Evolutionary conservation across 192 early-diverging fungal species (phyloP), one percentile per base, ranked within the genome.

Genomic region (Coemansia sp.): DNA sequence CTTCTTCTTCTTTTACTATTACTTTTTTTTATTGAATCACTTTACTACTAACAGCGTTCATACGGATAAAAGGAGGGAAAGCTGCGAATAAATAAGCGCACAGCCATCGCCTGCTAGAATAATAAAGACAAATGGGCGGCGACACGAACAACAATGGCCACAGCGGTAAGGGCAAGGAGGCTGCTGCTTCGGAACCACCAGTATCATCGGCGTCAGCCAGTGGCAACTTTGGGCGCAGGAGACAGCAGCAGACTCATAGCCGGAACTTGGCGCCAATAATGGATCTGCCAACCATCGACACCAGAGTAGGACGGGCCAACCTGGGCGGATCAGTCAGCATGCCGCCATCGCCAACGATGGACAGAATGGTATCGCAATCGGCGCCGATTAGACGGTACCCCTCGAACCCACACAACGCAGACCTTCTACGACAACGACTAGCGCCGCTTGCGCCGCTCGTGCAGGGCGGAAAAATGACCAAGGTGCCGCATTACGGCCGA

Each of bases 401-500:
- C 16, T 77, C 75, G 53, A 67, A 47, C 16, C 75, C 70, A 53
- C 69, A 69, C 18, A 57, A 44, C 0, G 63, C 62, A 0, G 67
- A 54, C 3, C 47, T 40, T 53, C 42, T 65, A 4, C 67, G 48
- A 0, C 67, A 69, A 43, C 42, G 26, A 4, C 50, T 64, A 12
- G 42, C 41, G 12, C 59, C 50, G 43, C 45, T 63, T 48, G 47
- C 32, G 4, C 50, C 52, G 2, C 21, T 53, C 52, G 74, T 73
- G 37, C 70, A 76, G 59, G 70, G 74, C 65, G 74, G 79, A 6
- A 59, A 64, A 6, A 82, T 82, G 79, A 82, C 79, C n/a, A 83
- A 83, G 32, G 61, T 83, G 26, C 66, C 81, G 54, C 81, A 83
- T 65, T 83, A 83, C 60, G 81, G 81, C 5, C 81, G 81, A 3